Evolutionary conservation across 192 early-diverging fungal species (phyloP).

Genomic region (Backusella liffmaniae): DNA sequence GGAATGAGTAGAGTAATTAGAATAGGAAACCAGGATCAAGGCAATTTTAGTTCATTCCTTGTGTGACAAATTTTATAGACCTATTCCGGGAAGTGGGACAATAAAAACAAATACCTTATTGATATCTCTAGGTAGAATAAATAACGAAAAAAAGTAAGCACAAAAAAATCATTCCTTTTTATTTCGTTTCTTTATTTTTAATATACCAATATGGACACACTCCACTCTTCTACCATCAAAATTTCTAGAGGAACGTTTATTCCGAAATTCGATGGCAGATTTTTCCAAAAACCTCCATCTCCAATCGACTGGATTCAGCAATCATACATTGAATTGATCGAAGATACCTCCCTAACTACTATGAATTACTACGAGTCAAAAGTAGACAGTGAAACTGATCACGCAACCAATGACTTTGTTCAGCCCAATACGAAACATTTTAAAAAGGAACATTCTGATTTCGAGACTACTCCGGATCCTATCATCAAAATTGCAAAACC

Average conservation of each 20-base stretch:
- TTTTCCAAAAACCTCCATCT: not conserved
- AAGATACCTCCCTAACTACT: not conserved
- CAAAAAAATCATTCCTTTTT: not conserved
- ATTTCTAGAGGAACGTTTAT: not conserved
- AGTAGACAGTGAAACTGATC: not conserved
- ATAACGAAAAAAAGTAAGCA: not conserved
- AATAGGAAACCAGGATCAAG: no score
- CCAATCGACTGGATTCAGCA: constrained; percentile 8
- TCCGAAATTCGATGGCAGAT: not conserved
- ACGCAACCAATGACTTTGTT: no score
- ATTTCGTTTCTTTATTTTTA: not conserved
- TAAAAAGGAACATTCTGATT: not conserved
- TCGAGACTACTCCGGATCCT: not conserved
- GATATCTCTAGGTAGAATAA: not conserved
- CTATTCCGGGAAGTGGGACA: not conserved
- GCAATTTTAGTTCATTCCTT: not conserved
- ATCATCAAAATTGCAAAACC: not conserved
- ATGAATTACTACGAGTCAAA: constrained; percentile 2
- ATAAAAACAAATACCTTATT: constrained; percentile 5
- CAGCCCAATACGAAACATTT: not conserved
- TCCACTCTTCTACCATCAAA: not conserved
- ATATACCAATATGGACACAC: not conserved
- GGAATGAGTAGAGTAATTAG: no score
- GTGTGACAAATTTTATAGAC: not conserved
- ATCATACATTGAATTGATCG: constrained; percentile 7